These are phyloP conservation scores for Hypseocharis bilobata DNA, from an alignment of 441 rosid species.

Conservation along the genomic window DNA sequence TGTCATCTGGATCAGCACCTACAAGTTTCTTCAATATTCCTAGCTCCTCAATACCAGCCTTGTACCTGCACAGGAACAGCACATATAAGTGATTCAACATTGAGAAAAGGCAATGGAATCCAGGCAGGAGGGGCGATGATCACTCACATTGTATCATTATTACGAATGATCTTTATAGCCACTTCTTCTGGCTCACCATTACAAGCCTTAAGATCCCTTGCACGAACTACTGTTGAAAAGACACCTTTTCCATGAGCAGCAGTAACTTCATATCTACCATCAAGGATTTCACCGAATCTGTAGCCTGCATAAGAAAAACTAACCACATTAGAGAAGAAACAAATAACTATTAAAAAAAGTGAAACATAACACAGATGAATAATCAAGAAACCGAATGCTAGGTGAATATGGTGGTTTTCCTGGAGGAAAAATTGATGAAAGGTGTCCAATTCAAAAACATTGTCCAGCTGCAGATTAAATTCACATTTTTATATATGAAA, in stretches of 20 bases:
- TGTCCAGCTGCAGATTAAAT: too few relatives aligned
- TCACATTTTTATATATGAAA: too few relatives aligned
- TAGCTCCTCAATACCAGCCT: conserved; percentile 85
- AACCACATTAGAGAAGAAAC: background rate
- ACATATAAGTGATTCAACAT: background rate
- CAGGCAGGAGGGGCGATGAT: conserved; percentile 13
- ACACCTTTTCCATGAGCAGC: conserved; percentile 99
- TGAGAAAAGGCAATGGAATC: background rate
- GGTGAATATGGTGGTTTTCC: too few relatives aligned
- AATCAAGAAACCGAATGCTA: too few relatives aligned
- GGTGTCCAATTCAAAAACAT: background rate
- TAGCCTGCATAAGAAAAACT: conserved; percentile 40
- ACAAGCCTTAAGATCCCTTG: conserved; percentile 73
- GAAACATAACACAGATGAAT: background rate
- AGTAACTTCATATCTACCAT: conserved; percentile 82
- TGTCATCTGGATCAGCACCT: conserved; percentile 81
- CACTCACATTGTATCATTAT: conserved; percentile 81
- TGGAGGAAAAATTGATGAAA: background rate
- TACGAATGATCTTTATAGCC: conserved; percentile 90
- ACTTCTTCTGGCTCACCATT: conserved; percentile 67
- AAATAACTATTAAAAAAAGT: background rate
- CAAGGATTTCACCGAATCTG: conserved; percentile 89
- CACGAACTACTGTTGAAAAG: conserved; percentile 89
- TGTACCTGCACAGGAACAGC: conserved; percentile 44
- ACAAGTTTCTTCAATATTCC: conserved; percentile 82